phyloP scores from a whole-genome alignment of 805 yeast genomes.

The Geotrichum ghanense region DNA sequence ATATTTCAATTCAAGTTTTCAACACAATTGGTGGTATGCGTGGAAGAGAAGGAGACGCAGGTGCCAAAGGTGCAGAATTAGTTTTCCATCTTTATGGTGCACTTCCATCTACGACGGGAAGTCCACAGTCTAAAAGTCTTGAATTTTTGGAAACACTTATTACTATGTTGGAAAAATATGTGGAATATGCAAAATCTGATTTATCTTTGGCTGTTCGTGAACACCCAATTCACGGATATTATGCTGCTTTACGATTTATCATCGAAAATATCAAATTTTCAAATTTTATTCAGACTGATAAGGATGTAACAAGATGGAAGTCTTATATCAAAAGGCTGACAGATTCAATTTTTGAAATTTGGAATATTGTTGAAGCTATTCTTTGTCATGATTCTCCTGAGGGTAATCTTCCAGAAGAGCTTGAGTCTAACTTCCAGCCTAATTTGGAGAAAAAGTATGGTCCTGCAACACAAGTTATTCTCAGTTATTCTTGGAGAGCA shows the following conservation, averaged over 20 bases:
- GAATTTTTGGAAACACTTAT: slow-evolving; percentile 27
- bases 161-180: slow-evolving; percentile 24
- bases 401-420: slow-evolving; percentile 41
- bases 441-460: slow-evolving; percentile 22
- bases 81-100: slow-evolving; percentile 30
- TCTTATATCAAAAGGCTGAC: slow-evolving; percentile 9
- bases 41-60: slow-evolving; percentile 68
- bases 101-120: background rate
- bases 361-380: slow-evolving; percentile 38
- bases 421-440: slow-evolving; percentile 15
- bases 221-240: slow-evolving; percentile 58
- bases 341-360: slow-evolving; percentile 20
- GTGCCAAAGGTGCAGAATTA: slow-evolving; percentile 55
- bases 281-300: slow-evolving; percentile 7
- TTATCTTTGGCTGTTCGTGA: slow-evolving; percentile 34
- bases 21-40: slow-evolving; percentile 25
- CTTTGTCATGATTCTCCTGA: slow-evolving; percentile 64
- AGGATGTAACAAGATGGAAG: slow-evolving; percentile 18
- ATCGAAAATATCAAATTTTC: slow-evolving; percentile 22
- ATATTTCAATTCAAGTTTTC: slow-evolving; percentile 18
- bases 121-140: slow-evolving; percentile 2
- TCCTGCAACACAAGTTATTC: slow-evolving; percentile 31
- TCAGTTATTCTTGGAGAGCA: slow-evolving; percentile 73
- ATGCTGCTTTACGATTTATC: slow-evolving; percentile 44
- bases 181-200: slow-evolving; percentile 27